Evolutionary conservation across 2,329 filamentous ascomycete genomes (phyloP).

Genomic region (Xylariaceae sp.): DNA sequence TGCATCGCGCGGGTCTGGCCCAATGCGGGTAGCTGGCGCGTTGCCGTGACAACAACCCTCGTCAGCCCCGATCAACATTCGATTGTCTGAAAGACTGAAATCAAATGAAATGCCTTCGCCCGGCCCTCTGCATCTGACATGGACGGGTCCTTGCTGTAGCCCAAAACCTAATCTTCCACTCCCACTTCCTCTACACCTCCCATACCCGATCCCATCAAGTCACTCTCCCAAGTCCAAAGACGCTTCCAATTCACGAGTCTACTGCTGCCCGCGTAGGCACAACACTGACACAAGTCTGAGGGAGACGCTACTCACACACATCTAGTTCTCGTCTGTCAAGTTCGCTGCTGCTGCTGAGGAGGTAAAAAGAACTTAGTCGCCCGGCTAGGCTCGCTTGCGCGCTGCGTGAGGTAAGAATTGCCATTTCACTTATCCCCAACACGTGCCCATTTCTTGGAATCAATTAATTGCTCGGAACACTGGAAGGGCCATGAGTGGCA

Average conservation of each 20-base stretch:
- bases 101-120: slow-evolving; percentile 10
- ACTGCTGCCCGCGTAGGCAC: too few relatives aligned
- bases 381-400: slow-evolving; percentile 36
- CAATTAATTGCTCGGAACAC: neutral
- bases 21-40: neutral
- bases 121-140: neutral
- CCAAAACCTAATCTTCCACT: slow-evolving; percentile 1
- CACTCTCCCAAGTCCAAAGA: neutral
- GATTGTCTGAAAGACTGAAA: slow-evolving; percentile 3
- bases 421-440: slow-evolving; percentile 3
- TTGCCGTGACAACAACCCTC: slow-evolving; percentile 15
- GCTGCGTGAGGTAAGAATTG: slow-evolving; percentile 33
- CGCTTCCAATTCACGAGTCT: too few relatives aligned
- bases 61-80: slow-evolving; percentile 10
- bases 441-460: neutral
- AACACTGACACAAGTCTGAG: slow-evolving; percentile 1
- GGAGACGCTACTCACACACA: slow-evolving; percentile 25
- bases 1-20: slow-evolving; percentile 7
- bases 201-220: slow-evolving; percentile 7
- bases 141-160: slow-evolving; percentile 2
- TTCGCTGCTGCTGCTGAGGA: slow-evolving; percentile 34
- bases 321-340: slow-evolving; percentile 32
- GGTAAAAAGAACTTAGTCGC: slow-evolving; percentile 25
- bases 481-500: neutral
- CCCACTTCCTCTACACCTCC: neutral